A percentile compares a stretch with the other conserved stretches of the same genome.
These are phyloP conservation scores for Rhodamnia argentea DNA, from an alignment of 345 rosid genomes.

Conservation along the genomic window DNA sequence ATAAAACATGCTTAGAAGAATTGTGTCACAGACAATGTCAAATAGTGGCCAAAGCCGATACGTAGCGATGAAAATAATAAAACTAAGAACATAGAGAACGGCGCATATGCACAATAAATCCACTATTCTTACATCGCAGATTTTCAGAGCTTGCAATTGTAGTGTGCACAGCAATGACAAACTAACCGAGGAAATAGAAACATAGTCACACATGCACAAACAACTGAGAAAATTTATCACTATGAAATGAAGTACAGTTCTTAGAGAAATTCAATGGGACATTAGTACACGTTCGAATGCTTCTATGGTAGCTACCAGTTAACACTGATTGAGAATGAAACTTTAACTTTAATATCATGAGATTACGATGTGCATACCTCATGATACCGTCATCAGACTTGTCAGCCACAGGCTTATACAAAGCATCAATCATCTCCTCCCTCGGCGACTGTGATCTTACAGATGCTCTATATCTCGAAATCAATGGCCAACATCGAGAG, in stretches of 20 bases:
- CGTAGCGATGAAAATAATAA: background rate
- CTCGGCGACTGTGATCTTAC: constrained; percentile 75
- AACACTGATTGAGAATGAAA: background rate
- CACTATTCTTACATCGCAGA: background rate
- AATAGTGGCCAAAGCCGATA: background rate
- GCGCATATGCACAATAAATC: background rate
- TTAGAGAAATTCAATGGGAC: background rate
- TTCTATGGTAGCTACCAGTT: background rate
- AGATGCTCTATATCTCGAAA: constrained; percentile 84
- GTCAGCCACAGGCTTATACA: constrained; percentile 46
- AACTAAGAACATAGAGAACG: background rate
- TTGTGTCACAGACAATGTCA: background rate
- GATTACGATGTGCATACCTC: constrained; percentile 29
- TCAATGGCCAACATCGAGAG: constrained; percentile 61
- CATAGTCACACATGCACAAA: background rate
- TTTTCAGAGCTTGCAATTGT: background rate
- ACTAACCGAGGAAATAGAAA: background rate
- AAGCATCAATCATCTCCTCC: constrained; percentile 80
- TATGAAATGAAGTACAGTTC: background rate
- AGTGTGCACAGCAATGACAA: background rate
- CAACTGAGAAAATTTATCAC: background rate
- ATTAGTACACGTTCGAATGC: background rate
- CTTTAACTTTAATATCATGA: background rate
- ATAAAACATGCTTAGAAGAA: background rate
- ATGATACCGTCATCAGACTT: constrained; percentile 71